Conservation (phyloP, 257 asterid genomes). For the Forsythia suspensa region DNA sequence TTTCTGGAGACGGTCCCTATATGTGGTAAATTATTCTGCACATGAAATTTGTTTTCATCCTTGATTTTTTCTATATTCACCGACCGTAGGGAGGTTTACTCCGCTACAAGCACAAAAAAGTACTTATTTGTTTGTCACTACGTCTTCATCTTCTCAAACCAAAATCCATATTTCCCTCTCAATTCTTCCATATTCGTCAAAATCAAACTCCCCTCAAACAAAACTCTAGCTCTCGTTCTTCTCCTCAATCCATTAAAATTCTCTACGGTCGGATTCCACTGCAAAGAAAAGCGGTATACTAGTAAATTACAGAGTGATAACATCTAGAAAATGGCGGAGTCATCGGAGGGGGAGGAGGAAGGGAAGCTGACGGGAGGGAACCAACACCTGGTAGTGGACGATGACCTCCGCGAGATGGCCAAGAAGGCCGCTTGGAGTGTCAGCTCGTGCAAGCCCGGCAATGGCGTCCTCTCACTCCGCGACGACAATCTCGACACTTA, state of each 20-base stretch:
- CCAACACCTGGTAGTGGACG: constrained; percentile 64
- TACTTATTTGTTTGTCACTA: no score
- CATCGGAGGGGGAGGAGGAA: constrained; percentile 88
- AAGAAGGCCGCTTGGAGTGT: constrained; percentile 97
- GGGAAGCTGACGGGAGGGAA: constrained; percentile 79
- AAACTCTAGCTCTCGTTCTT: no score
- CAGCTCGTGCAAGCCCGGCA: constrained; percentile 95
- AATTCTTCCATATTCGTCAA: no score
- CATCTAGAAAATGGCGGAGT: constrained; percentile 61
- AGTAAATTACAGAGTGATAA: background rate
- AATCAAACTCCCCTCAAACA: no score
- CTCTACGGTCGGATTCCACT: no score
- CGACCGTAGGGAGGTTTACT: no score
- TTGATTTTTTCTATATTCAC: background rate
- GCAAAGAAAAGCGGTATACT: no score
- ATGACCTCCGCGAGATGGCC: constrained; percentile 87
- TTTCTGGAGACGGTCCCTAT: constrained; percentile 21
- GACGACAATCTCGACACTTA: constrained; percentile 91
- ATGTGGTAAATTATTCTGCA: constrained; percentile 23
- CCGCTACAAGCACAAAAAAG: no score
- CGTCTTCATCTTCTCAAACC: no score
- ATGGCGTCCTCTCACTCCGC: constrained; percentile 75
- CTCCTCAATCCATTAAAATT: no score
- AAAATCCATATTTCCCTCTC: no score
- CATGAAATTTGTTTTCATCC: constrained; percentile 10